Evolutionary conservation across 176 grass and related monocot genomes (phyloP).

Genomic region (Stipa capillata): DNA sequence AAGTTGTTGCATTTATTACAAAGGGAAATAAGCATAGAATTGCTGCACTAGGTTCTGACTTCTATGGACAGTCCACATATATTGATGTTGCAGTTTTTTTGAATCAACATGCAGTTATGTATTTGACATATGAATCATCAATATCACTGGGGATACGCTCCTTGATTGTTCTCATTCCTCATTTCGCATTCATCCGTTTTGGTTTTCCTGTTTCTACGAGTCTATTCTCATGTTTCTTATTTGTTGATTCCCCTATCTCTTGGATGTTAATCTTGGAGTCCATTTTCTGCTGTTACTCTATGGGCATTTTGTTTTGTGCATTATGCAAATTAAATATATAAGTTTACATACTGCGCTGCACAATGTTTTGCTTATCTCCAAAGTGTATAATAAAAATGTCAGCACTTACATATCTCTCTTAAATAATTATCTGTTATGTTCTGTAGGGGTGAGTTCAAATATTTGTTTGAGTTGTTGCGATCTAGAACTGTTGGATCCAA

Average conservation of each 20-base stretch:
- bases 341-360: not conserved
- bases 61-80: not conserved
- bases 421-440: conserved; percentile 3
- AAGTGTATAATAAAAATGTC: not conserved
- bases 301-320: not conserved
- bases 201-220: not conserved
- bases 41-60: not conserved
- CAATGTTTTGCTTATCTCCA: not conserved
- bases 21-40: not conserved
- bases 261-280: not conserved
- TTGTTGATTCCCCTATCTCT: not conserved
- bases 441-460: conserved; percentile 53
- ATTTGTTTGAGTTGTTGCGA: conserved; percentile 36
- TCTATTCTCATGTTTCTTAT: not conserved
- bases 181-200: not conserved
- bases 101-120: not conserved
- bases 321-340: not conserved
- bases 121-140: not conserved
- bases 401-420: not conserved
- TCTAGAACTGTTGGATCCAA: conserved; percentile 46
- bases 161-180: not conserved
- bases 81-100: not conserved
- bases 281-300: not conserved
- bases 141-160: not conserved
- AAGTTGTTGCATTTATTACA: not conserved